These are phyloP conservation scores for Ocimum tenuiflorum DNA, from an alignment of 257 asterid genomes.

Conservation along the genomic window DNA sequence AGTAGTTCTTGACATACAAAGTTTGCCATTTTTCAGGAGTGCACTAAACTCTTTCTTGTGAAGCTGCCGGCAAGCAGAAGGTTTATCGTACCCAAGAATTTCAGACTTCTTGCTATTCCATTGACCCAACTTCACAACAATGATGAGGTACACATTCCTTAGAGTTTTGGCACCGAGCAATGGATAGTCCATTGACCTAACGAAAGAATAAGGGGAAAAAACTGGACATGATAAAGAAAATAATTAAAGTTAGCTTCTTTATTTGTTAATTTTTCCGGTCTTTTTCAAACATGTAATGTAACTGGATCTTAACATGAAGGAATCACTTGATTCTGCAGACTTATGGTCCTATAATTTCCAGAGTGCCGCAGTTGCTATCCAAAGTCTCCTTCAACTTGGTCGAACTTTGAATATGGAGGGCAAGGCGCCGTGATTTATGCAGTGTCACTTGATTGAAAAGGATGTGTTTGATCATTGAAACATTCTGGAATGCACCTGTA, in stretches of 20 bases:
- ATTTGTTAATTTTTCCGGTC: neutral
- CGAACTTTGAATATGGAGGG: too few relatives aligned
- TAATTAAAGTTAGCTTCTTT: too few relatives aligned
- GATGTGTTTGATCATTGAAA: too few relatives aligned
- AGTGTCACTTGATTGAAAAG: too few relatives aligned
- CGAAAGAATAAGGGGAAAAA: too few relatives aligned
- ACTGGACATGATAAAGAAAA: too few relatives aligned
- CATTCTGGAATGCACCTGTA: constrained; percentile 14
- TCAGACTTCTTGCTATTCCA: constrained; percentile 72
- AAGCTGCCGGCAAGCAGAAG: constrained; percentile 71
- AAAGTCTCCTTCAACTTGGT: constrained; percentile 60
- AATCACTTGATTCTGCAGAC: constrained; percentile 36
- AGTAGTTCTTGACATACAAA: constrained; percentile 10
- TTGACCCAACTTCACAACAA: constrained; percentile 59
- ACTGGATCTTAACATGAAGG: neutral
- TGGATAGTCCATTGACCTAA: too few relatives aligned
- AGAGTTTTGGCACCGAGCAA: neutral
- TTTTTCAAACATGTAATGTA: neutral
- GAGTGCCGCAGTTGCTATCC: constrained; percentile 75
- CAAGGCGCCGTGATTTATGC: too few relatives aligned
- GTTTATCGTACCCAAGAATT: constrained; percentile 64
- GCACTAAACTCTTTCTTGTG: constrained; percentile 77
- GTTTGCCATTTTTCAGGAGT: constrained; percentile 52
- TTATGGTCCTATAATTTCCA: constrained; percentile 64
- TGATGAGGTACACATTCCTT: constrained; percentile 37